Evolutionary conservation across 495 filamentous ascomycete genomes (phyloP), one percentile per base, ranked within the genome.

Genomic region (Rusavskia elegans): DNA sequence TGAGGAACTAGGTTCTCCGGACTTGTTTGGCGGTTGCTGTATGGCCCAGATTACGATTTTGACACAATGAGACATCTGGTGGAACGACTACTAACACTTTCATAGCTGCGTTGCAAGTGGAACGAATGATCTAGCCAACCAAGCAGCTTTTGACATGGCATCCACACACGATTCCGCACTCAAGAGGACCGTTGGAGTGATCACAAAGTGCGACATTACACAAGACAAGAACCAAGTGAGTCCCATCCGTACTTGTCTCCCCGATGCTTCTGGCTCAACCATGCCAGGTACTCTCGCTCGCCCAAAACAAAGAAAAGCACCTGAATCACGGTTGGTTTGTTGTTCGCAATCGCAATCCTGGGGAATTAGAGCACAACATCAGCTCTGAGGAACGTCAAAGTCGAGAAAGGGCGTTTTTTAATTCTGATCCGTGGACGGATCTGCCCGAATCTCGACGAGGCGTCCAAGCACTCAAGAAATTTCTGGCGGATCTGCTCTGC

Each of bases 291-390:
- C 59, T 69, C 1, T 44, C 59, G 17, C 59, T 65, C 21, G 62
- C 62, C 11, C 37, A 60, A 35, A 66, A 66, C 49, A 55, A 56
- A 48, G 55, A 65, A 37, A 61, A 63, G 3, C 38, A 62, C 23
- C 61, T 75, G 9, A 68, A 59, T 2, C 68, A 75, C 32, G 74
- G 76, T 13, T 80, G 72, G 67, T 76, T 68, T 53, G 62, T 74
- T 9, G 69, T 80, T 0, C 66, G 63, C 10, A 81, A 79, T 49
- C 72, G 67, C 14, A 65, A 64, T 3, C 66, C 68, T n/a, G 54
- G 66, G 19, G 71, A 77, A 23, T 60, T 74, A 5, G 48, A 59
- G 20, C 53, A 59, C 1, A 58, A 58, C 0, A 48, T 68, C 21
- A 55, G 55, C 3, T 52, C 61, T 25, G 52, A 53, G 5, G 56